phyloP scores from a whole-genome alignment of 1,139 yeast species.

The Kodamaea suecica region DNA sequence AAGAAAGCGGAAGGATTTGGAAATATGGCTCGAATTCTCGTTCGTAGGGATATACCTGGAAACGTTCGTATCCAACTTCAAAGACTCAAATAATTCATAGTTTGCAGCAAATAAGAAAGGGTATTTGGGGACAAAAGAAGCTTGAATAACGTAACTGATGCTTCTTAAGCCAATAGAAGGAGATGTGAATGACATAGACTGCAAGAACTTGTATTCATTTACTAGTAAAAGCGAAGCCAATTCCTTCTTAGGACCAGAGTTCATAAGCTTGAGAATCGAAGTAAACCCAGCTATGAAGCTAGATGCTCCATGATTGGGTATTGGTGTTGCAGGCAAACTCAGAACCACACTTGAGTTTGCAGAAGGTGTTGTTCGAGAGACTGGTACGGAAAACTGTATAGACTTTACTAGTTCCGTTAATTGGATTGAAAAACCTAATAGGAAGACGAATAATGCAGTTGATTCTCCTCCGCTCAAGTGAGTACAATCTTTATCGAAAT shows the following conservation, averaged over 20 bases:
- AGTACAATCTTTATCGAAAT: not conserved
- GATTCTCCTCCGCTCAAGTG: conserved; percentile 1
- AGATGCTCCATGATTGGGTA: too few species aligned
- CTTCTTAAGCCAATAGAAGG: not conserved
- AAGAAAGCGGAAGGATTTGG: conserved; percentile 13
- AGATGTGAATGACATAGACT: not conserved
- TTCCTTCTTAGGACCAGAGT: conserved; percentile 2
- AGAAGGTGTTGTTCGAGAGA: too few species aligned
- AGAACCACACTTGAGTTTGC: too few species aligned
- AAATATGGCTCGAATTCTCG: too few species aligned
- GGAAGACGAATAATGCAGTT: conserved; percentile 1
- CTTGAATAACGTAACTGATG: not conserved
- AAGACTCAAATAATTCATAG: not conserved
- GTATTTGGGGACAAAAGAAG: not conserved
- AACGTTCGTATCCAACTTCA: not conserved
- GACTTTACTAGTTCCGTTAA: not conserved
- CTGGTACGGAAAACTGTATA: not conserved
- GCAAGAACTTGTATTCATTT: conserved; percentile 2
- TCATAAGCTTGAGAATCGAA: not conserved
- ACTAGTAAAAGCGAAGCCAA: conserved; percentile 4
- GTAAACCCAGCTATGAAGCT: not conserved
- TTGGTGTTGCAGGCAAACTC: too few species aligned
- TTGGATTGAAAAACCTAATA: conserved; percentile 1
- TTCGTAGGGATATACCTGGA: not conserved
- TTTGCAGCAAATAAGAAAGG: not conserved